phyloP scores from a whole-genome alignment of 2,329 filamentous ascomycete genomes.

The Hypoxylon sp. region DNA sequence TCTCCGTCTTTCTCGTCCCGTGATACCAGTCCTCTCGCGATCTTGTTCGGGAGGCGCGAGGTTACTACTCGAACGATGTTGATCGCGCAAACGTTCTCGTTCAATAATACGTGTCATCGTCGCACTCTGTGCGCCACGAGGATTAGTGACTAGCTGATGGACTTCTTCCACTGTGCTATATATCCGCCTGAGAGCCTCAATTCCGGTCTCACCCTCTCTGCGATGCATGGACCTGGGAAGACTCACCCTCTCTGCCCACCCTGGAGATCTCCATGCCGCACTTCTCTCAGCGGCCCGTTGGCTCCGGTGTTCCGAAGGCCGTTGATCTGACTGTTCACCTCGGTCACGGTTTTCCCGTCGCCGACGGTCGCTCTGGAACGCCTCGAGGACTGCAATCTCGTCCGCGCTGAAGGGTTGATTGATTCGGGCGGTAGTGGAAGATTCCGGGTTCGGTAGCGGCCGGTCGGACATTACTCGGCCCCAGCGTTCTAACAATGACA shows the following conservation, averaged over 20 bases:
- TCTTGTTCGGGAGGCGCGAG: constrained; percentile 51
- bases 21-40: constrained; percentile 52
- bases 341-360: constrained; percentile 53
- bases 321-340: constrained; percentile 10
- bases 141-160: not conserved
- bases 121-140: constrained; percentile 49
- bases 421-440: constrained; percentile 57
- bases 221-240: not conserved
- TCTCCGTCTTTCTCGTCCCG: constrained; percentile 50
- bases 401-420: constrained; percentile 68
- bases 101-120: constrained; percentile 54
- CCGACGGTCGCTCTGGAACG: constrained; percentile 68
- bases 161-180: not conserved
- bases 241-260: constrained; percentile 55
- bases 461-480: constrained; percentile 47
- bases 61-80: constrained; percentile 46
- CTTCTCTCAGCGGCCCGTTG: constrained; percentile 35
- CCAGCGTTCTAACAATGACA: constrained; percentile 57
- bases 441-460: constrained; percentile 52
- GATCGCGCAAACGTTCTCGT: constrained; percentile 52
- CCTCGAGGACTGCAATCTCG: constrained; percentile 70
- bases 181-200: not conserved
- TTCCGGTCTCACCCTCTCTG: not conserved
- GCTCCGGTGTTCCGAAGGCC: constrained; percentile 22
- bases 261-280: constrained; percentile 50